phyloP scores from a whole-genome alignment of 139 green algal species.

The Coelastrella sp. region DNA sequence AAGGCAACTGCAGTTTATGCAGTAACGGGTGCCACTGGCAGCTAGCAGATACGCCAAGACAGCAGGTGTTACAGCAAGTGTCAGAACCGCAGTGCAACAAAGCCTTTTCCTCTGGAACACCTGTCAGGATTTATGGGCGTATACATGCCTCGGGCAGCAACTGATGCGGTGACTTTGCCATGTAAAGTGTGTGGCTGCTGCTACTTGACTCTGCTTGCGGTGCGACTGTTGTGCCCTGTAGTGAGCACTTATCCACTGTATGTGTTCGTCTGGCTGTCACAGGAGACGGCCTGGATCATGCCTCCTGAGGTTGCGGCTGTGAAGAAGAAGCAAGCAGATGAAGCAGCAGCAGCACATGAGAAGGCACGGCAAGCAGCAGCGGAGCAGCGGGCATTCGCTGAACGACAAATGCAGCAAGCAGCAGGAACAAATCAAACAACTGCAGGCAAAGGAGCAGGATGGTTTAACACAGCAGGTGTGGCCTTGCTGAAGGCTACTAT shows the following conservation, averaged over 20 bases:
- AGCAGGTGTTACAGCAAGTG: too few relatives aligned
- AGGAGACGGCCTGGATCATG: background rate
- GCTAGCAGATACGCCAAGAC: too few relatives aligned
- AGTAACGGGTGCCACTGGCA: too few relatives aligned
- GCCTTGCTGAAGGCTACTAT: background rate
- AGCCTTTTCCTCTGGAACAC: too few relatives aligned
- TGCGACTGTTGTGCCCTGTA: background rate
- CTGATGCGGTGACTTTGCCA: too few relatives aligned
- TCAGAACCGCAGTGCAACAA: too few relatives aligned
- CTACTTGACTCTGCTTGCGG: too few relatives aligned
- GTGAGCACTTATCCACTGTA: background rate
- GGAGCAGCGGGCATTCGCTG: slow-evolving; percentile 33
- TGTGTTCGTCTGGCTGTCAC: background rate
- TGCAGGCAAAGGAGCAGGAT: background rate
- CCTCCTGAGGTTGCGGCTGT: slow-evolving; percentile 1
- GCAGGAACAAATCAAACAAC: background rate
- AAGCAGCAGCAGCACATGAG: slow-evolving; percentile 17
- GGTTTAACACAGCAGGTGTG: background rate
- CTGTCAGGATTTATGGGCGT: too few relatives aligned
- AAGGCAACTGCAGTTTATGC: too few relatives aligned
- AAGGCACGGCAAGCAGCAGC: slow-evolving; percentile 18
- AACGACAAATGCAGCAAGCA: slow-evolving; percentile 23
- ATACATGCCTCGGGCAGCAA: too few relatives aligned
- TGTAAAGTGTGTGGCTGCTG: too few relatives aligned
- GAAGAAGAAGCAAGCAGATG: slow-evolving; percentile 24